Evolutionary conservation across 352 stramenopile genomes (phyloP).

Genomic region (Phytophthora fragariae): DNA sequence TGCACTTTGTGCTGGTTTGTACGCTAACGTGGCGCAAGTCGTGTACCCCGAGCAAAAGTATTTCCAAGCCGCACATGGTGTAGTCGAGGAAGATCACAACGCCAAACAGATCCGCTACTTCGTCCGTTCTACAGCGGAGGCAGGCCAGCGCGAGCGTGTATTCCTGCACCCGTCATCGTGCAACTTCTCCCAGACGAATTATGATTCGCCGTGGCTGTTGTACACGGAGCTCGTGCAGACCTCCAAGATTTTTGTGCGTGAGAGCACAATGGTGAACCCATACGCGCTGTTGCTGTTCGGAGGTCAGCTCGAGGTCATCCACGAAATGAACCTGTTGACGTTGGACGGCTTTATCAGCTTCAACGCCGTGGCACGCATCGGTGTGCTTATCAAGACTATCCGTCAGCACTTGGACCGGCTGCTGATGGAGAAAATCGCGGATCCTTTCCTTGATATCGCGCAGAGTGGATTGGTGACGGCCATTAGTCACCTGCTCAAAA

Average conservation of each 20-base stretch:
- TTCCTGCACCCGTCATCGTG: constrained; percentile 97
- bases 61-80: constrained; percentile 92
- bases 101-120: constrained; percentile 96
- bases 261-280: constrained; percentile 97
- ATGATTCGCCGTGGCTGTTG: constrained; percentile 96
- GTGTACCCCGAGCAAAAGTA: constrained; percentile 95
- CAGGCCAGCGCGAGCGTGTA: constrained; percentile 81
- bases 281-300: constrained; percentile 99
- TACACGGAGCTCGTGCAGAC: constrained; percentile 97
- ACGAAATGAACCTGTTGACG: constrained; percentile 90
- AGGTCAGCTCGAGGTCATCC: constrained; percentile 91
- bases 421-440: constrained; percentile 94
- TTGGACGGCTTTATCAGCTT: constrained; percentile 96
- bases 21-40: constrained; percentile 83
- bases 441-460: constrained; percentile 92
- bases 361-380: constrained; percentile 92
- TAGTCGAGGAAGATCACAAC: constrained; percentile 91
- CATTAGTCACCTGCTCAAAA: constrained; percentile 84
- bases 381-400: constrained; percentile 97
- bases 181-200: constrained; percentile 92
- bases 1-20: constrained; percentile 82
- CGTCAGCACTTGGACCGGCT: constrained; percentile 94
- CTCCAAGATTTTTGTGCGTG: constrained; percentile 97
- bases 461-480: constrained; percentile 84
- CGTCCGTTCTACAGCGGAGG: constrained; percentile 52